A percentile compares a stretch with the other conserved stretches of the same genome.
Evolutionary conservation across 192 early-diverging fungal species (phyloP).

Genomic region (Geranomyces michiganensis): DNA sequence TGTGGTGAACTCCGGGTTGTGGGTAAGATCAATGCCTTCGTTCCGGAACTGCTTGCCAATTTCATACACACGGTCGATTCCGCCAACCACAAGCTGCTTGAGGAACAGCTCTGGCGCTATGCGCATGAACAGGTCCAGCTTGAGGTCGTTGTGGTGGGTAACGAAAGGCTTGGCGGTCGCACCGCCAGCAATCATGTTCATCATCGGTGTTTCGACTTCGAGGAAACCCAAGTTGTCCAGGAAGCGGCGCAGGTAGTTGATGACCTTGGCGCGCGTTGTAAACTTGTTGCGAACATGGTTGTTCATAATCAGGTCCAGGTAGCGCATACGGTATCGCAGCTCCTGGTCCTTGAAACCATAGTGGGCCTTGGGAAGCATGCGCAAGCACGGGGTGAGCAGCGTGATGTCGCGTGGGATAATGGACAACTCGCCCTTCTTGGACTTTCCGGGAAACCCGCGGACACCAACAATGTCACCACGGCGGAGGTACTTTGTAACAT

Average conservation of each 20-base stretch:
- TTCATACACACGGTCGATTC: conserved; percentile 98
- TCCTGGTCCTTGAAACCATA: conserved; percentile 98
- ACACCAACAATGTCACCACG: conserved; percentile 98
- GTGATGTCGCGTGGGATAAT: conserved; percentile 88
- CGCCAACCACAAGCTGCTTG: conserved; percentile 98
- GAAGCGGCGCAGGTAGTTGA: conserved; percentile 95
- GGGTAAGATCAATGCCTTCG: conserved; percentile 96
- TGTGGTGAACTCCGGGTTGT: conserved; percentile 99
- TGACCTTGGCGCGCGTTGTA: conserved; percentile 85
- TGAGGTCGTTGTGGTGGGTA: conserved; percentile 99
- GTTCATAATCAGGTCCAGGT: conserved; percentile 99
- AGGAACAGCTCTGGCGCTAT: conserved; percentile 97
- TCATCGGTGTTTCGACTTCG: conserved; percentile 99
- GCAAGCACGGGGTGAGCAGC: conserved; percentile 91
- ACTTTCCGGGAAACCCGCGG: conserved; percentile 83
- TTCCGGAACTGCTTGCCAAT: conserved; percentile 99
- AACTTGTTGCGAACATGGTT: conserved; percentile 93
- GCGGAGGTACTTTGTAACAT: conserved; percentile 78
- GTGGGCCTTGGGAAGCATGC: conserved; percentile 92
- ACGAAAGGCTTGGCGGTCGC: conserved; percentile 99
- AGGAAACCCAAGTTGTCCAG: conserved; percentile 94
- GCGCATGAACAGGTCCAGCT: conserved; percentile 98
- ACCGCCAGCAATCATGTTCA: conserved; percentile 94
- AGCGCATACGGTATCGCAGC: conserved; percentile 95
- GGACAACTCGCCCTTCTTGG: conserved; percentile 93